A percentile compares a stretch with the other conserved stretches of the same genome.
Conservation (phyloP, 2,329 filamentous ascomycete species). For the Neoscytalidium dimidiatum region DNA sequence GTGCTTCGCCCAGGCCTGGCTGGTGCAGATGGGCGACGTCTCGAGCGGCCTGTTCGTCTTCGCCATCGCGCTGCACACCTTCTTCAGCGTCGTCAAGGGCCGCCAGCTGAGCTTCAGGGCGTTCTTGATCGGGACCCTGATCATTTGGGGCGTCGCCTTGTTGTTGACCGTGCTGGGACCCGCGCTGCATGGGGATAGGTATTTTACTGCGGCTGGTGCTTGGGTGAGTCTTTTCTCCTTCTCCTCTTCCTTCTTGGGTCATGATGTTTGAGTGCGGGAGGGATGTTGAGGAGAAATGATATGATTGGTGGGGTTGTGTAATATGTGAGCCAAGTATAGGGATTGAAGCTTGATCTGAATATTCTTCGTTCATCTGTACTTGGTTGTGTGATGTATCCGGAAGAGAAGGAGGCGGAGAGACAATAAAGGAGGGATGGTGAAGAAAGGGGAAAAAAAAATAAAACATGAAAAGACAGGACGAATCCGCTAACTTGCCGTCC, state of each 20-base stretch:
- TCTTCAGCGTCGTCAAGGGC: conserved; percentile 50
- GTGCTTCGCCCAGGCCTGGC: conserved; percentile 55
- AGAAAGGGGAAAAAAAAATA: background rate
- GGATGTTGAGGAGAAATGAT: too few relatives aligned
- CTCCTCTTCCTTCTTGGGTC: background rate
- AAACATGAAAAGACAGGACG: background rate
- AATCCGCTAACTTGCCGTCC: conserved; percentile 22
- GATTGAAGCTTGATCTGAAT: too few relatives aligned
- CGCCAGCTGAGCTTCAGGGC: conserved; percentile 47
- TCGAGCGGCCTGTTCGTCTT: conserved; percentile 56
- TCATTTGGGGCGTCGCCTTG: conserved; percentile 49
- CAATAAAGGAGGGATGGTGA: too few relatives aligned
- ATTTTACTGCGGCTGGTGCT: conserved; percentile 52
- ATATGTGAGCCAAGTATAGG: background rate
- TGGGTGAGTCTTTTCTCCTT: conserved; percentile 47
- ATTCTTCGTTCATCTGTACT: too few relatives aligned
- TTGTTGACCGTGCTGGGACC: conserved; percentile 51
- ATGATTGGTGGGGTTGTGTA: background rate
- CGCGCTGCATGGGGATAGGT: conserved; percentile 40
- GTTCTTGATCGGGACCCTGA: conserved; percentile 47
- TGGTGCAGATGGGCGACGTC: conserved; percentile 56
- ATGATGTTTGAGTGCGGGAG: background rate
- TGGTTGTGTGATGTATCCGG: too few relatives aligned
- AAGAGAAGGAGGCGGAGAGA: too few relatives aligned
- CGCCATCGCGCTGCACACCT: conserved; percentile 57